These are phyloP conservation scores for Rubroshorea leprosula DNA, from an alignment of 345 rosid species.

Conservation along the genomic window DNA sequence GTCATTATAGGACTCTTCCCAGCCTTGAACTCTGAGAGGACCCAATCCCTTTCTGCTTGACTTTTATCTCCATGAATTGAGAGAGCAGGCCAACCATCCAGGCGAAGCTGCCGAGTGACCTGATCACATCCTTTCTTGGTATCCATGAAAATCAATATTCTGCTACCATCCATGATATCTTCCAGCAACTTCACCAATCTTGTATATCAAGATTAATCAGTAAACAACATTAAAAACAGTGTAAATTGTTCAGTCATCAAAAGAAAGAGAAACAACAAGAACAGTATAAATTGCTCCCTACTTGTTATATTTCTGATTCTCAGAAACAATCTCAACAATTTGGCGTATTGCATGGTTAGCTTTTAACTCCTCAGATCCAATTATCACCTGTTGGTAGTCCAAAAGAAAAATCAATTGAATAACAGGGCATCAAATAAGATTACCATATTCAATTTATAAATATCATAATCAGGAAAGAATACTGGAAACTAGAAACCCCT, in stretches of 20 bases:
- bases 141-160: constrained; percentile 90
- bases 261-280: not conserved
- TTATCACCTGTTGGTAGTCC: constrained; percentile 54
- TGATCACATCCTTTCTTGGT: constrained; percentile 99
- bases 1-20: constrained; percentile 99
- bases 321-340: constrained; percentile 82
- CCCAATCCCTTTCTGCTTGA: constrained; percentile 99
- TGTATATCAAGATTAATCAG: constrained; percentile 10
- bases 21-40: constrained; percentile 92
- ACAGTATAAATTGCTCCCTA: constrained; percentile 22
- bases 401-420: constrained; percentile 4
- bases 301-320: constrained; percentile 95
- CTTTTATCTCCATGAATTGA: constrained; percentile 99
- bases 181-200: constrained; percentile 94
- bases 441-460: not conserved
- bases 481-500: not conserved
- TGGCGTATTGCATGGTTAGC: constrained; percentile 97
- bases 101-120: constrained; percentile 94
- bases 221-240: too few relatives aligned
- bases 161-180: constrained; percentile 99
- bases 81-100: constrained; percentile 99
- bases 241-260: constrained; percentile 1
- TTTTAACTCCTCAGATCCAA: constrained; percentile 88
- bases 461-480: constrained; percentile 5
- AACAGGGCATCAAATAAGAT: constrained; percentile 12